phyloP scores from a whole-genome alignment of 148 eudicot species.

The Camellia lanceoleosa region DNA sequence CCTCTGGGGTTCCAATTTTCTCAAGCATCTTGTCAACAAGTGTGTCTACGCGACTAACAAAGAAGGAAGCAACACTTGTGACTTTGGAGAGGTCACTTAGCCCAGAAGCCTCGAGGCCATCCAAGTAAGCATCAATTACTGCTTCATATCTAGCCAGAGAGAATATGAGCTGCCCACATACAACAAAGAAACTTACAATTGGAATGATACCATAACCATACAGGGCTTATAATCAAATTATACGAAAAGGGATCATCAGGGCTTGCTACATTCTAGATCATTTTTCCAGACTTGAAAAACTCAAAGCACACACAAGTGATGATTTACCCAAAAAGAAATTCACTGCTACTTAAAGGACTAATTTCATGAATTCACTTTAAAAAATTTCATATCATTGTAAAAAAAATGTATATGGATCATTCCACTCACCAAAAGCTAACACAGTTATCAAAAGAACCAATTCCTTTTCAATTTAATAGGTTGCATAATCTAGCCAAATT shows the following conservation, averaged over 20 bases:
- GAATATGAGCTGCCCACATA: conserved; percentile 75
- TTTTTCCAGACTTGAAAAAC: not conserved
- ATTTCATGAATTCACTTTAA: not conserved
- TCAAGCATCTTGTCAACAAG: conserved; percentile 94
- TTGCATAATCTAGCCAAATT: not conserved
- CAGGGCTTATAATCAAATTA: too few relatives aligned
- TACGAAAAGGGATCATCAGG: too few relatives aligned
- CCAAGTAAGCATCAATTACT: conserved; percentile 96
- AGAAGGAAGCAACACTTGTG: conserved; percentile 97
- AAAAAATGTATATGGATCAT: not conserved
- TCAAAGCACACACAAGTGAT: not conserved
- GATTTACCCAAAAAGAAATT: not conserved
- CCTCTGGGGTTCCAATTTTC: conserved; percentile 89
- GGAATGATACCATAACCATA: conserved; percentile 7
- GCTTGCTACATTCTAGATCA: not conserved
- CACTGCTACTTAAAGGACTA: not conserved
- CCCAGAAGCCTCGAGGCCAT: conserved; percentile 96
- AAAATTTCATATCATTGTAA: not conserved
- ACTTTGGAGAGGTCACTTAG: conserved; percentile 87
- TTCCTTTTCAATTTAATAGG: not conserved
- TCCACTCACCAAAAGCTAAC: not conserved
- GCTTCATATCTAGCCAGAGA: conserved; percentile 92
- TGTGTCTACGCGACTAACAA: conserved; percentile 93
- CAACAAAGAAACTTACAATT: conserved; percentile 20
- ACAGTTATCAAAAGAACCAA: not conserved